Conservation (phyloP, 768 basidiomycete species). For the Pisolithus orientalis region DNA sequence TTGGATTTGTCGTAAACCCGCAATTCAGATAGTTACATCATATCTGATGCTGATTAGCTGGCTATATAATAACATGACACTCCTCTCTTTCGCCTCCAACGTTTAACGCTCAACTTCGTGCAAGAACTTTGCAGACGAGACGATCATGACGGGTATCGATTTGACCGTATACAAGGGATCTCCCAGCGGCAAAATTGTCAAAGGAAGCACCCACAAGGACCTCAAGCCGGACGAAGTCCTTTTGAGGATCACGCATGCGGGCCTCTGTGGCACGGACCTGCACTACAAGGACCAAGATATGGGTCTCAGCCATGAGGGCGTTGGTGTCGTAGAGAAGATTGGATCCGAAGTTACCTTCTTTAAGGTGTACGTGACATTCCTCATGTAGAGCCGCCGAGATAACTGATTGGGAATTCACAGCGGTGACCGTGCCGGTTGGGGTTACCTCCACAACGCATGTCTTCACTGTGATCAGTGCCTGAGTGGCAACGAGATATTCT, state of each 20-base stretch:
- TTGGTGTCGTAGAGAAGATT: slow-evolving; percentile 28
- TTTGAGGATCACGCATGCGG: slow-evolving; percentile 27
- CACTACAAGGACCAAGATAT: slow-evolving; percentile 27
- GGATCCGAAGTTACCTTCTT: slow-evolving; percentile 27
- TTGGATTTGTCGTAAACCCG: no score
- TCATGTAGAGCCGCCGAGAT: background rate
- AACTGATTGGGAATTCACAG: slow-evolving; percentile 4
- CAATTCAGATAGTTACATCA: no score
- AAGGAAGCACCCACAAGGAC: slow-evolving; percentile 10
- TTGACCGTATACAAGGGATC: slow-evolving; percentile 29
- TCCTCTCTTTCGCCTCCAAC: background rate
- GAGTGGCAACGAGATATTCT: slow-evolving; percentile 27
- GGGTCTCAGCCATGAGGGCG: slow-evolving; percentile 36
- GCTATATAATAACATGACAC: no score
- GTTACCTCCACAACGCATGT: slow-evolving; percentile 28
- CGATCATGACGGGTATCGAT: slow-evolving; percentile 16
- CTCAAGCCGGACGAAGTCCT: slow-evolving; percentile 25
- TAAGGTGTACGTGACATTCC: slow-evolving; percentile 23
- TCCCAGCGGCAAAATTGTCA: slow-evolving; percentile 11
- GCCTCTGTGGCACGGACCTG: slow-evolving; percentile 35
- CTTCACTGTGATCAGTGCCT: slow-evolving; percentile 29
- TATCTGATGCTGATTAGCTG: no score
- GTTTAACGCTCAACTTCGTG: background rate
- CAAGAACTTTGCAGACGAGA: background rate
- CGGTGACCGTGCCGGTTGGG: slow-evolving; percentile 34